Conservation (phyloP, 768 basidiomycete genomes). For the Tylopilus subfusipes region DNA sequence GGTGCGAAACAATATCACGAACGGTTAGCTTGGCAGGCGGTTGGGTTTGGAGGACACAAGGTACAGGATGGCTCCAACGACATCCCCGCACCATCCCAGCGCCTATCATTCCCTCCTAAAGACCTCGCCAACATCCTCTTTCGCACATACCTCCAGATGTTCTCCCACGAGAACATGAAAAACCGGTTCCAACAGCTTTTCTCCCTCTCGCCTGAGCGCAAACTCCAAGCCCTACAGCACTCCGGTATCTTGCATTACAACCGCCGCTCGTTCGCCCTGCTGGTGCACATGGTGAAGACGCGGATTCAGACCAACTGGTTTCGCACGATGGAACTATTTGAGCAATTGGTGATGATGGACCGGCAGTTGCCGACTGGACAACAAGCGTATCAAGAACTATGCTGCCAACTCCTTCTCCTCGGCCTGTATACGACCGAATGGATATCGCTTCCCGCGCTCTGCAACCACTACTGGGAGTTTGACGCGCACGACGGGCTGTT, state of each 20-base stretch:
- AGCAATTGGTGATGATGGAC: slow-evolving; percentile 11
- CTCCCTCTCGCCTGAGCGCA: neutral
- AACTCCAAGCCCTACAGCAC: neutral
- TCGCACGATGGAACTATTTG: slow-evolving; percentile 35
- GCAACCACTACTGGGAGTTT: neutral
- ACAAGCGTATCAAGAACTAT: slow-evolving; percentile 44
- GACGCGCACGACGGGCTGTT: slow-evolving; percentile 16
- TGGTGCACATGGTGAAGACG: slow-evolving; percentile 41
- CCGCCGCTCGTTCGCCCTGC: slow-evolving; percentile 44
- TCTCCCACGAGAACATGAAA: slow-evolving; percentile 21
- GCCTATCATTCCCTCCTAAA: slow-evolving; percentile 8
- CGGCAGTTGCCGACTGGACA: slow-evolving; percentile 16
- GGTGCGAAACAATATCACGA: slow-evolving; percentile 18
- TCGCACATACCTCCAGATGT: slow-evolving; percentile 26
- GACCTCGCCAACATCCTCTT: slow-evolving; percentile 24
- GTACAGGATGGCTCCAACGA: neutral
- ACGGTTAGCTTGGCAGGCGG: slow-evolving; percentile 24
- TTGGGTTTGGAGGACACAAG: neutral
- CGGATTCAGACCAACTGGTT: slow-evolving; percentile 41
- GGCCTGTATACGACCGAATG: slow-evolving; percentile 32
- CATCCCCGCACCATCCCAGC: neutral
- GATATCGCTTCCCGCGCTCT: neutral
- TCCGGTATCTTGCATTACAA: slow-evolving; percentile 40
- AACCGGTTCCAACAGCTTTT: neutral
- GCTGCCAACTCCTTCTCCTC: slow-evolving; percentile 39